phyloP scores from a whole-genome alignment of 2,329 filamentous ascomycete species.

The Plectosphaerella cucumerina region DNA sequence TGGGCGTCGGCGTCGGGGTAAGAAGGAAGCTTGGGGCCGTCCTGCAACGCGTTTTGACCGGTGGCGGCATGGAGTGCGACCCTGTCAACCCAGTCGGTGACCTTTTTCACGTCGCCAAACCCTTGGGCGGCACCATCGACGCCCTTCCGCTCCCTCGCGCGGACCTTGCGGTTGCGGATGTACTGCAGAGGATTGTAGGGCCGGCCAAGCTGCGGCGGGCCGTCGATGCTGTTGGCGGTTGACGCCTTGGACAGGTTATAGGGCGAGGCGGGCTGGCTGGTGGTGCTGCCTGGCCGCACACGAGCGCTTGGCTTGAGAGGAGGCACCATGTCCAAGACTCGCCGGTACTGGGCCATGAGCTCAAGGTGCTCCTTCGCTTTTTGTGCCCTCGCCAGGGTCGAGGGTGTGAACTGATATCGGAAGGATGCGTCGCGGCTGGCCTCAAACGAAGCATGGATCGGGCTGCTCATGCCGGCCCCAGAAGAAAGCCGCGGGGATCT shows the following conservation, averaged over 20 bases:
- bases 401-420: conserved; percentile 68
- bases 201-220: conserved; percentile 51
- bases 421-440: conserved; percentile 38
- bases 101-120: conserved; percentile 69
- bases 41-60: conserved; percentile 21
- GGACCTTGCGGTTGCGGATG: conserved; percentile 82
- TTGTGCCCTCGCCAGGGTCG: conserved; percentile 76
- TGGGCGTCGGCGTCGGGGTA: conserved; percentile 43
- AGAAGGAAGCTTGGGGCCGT: conserved; percentile 35
- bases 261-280: conserved; percentile 34
- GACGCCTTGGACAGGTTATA: conserved; percentile 20
- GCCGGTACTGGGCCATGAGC: conserved; percentile 77
- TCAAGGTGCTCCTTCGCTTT: conserved; percentile 85
- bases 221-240: conserved; percentile 21
- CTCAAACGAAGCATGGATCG: conserved; percentile 46
- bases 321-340: conserved; percentile 73
- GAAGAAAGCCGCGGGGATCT: conserved; percentile 35
- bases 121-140: conserved; percentile 73
- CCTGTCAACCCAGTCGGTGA: conserved; percentile 73
- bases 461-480: conserved; percentile 29
- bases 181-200: conserved; percentile 89
- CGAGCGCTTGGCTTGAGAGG: conserved; percentile 53
- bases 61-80: conserved; percentile 49
- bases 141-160: conserved; percentile 69
- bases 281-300: conserved; percentile 33